Percentiles rank a stretch among this genome's conserved stretches.
Conservation (phyloP, 2,329 filamentous ascomycete species). For the Talaromyces sp. region DNA sequence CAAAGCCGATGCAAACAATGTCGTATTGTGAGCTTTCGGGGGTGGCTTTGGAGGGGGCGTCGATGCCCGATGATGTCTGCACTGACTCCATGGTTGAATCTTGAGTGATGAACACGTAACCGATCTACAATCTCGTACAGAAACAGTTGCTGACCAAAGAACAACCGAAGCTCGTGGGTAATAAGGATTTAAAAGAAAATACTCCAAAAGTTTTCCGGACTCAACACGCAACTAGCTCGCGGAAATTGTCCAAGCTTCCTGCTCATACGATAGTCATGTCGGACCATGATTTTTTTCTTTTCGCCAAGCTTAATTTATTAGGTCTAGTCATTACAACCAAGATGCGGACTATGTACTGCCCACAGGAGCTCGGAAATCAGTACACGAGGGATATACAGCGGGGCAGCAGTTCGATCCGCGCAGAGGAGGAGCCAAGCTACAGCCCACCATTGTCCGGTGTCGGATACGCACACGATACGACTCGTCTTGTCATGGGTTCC, state of each 20-base stretch:
- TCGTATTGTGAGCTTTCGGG: conserved; percentile 13
- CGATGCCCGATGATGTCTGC: background rate
- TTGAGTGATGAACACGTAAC: background rate
- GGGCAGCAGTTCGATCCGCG: background rate
- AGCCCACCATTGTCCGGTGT: background rate
- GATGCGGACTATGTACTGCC: no score
- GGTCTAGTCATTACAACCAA: background rate
- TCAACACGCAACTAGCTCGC: background rate
- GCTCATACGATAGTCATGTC: background rate
- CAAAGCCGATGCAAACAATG: conserved; percentile 17
- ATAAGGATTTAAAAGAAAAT: background rate
- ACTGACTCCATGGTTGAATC: conserved; percentile 4
- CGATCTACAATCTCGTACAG: no score
- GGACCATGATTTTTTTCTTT: background rate
- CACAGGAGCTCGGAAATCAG: no score
- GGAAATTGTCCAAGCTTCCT: background rate
- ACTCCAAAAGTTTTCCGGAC: background rate
- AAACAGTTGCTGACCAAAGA: background rate
- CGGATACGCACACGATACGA: background rate
- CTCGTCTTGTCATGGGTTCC: background rate
- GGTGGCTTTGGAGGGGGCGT: conserved; percentile 7
- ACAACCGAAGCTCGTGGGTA: no score
- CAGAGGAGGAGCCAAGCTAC: background rate
- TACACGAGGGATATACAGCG: background rate
- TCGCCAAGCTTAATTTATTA: background rate